Evolutionary conservation across 2,329 filamentous ascomycete species (phyloP).

Genomic region (Arachnopeziza araneosa): DNA sequence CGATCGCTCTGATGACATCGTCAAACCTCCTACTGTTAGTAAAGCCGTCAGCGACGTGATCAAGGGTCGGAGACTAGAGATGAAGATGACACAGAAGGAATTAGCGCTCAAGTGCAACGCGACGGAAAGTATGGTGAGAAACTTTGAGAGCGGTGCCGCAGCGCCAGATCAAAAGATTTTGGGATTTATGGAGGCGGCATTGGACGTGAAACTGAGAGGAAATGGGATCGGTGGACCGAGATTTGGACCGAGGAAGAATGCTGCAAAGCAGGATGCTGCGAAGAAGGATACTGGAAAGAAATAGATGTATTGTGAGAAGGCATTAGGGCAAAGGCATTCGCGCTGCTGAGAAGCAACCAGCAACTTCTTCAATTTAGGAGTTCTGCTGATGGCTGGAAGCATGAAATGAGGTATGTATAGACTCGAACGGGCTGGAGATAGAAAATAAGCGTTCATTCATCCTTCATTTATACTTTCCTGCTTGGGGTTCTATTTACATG

Average conservation of each 20-base stretch:
- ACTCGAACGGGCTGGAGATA: constrained; percentile 3
- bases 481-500: neutral
- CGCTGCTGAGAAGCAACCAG: neutral
- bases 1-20: constrained; percentile 93
- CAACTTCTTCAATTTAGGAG: neutral
- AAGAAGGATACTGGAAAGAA: constrained; percentile 20
- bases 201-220: constrained; percentile 85
- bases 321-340: neutral
- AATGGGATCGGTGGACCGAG: constrained; percentile 78
- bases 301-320: neutral
- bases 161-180: constrained; percentile 81
- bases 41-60: constrained; percentile 77
- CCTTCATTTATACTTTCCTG: constrained; percentile 3
- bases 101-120: constrained; percentile 86
- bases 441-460: constrained; percentile 8
- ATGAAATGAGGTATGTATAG: neutral
- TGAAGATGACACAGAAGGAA: constrained; percentile 92
- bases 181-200: constrained; percentile 69
- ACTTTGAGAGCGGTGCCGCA: constrained; percentile 78
- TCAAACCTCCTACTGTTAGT: constrained; percentile 92
- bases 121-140: constrained; percentile 70
- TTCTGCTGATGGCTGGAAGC: neutral
- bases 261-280: too few species aligned
- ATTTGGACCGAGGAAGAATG: constrained; percentile 50
- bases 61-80: constrained; percentile 68